phyloP scores from a whole-genome alignment of 2,329 filamentous ascomycete genomes.

The Verticillium zaregamsianum region DNA sequence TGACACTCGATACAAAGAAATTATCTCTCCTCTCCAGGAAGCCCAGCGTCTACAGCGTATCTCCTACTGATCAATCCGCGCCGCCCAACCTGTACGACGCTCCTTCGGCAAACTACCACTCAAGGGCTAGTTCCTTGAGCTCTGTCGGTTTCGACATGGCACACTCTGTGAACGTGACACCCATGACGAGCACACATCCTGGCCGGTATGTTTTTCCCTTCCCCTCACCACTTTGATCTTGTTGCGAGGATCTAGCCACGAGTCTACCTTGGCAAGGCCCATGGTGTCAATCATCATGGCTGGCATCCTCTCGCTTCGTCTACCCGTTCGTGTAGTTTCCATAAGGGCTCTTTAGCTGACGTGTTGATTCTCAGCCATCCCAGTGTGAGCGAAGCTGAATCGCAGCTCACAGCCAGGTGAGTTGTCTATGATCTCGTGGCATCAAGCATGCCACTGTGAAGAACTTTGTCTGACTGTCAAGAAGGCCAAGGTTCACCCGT shows the following conservation, averaged over 20 bases:
- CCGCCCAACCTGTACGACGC: slow-evolving; percentile 18
- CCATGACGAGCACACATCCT: slow-evolving; percentile 17
- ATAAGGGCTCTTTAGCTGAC: not conserved
- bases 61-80: slow-evolving; percentile 13
- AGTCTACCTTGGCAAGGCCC: no score
- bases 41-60: slow-evolving; percentile 15
- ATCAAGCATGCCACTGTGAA: not conserved
- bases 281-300: no score
- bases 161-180: slow-evolving; percentile 12
- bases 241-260: no score
- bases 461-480: slow-evolving; percentile 11
- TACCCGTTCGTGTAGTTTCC: no score
- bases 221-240: not conserved
- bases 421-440: not conserved
- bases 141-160: slow-evolving; percentile 18
- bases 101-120: slow-evolving; percentile 18
- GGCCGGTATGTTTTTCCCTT: slow-evolving; percentile 15
- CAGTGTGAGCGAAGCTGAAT: slow-evolving; percentile 7
- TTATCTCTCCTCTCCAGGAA: slow-evolving; percentile 14
- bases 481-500: slow-evolving; percentile 11
- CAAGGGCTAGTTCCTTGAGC: slow-evolving; percentile 26
- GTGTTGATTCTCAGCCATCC: not conserved
- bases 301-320: no score
- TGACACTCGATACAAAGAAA: slow-evolving; percentile 32
- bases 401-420: slow-evolving; percentile 16